phyloP scores from a whole-genome alignment of 1,284 basidiomycete genomes.

The Moesziomyces parantarcticus region DNA sequence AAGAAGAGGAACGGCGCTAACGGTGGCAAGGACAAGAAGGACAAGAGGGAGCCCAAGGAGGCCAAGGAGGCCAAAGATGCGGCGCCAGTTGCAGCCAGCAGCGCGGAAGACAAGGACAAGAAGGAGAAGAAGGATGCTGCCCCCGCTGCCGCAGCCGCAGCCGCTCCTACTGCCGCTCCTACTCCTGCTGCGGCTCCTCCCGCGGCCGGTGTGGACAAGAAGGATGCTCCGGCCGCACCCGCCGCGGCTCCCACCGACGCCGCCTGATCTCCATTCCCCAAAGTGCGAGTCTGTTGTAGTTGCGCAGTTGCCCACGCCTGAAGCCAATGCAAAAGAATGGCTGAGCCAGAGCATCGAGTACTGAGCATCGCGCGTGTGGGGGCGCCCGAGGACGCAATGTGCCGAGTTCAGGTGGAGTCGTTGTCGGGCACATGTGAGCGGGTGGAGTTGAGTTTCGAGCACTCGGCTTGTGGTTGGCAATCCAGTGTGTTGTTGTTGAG shows the following conservation, averaged over 20 bases:
- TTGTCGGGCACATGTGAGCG: too few relatives aligned
- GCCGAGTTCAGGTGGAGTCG: too few relatives aligned
- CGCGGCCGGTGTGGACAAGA: conserved; percentile 3
- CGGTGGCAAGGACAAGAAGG: conserved; percentile 11
- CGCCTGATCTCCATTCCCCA: neutral
- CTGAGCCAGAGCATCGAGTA: conserved; percentile 2
- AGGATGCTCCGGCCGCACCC: conserved; percentile 6
- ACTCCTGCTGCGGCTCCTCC: too few relatives aligned
- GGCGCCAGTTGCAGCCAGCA: too few relatives aligned
- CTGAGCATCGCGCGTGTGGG: too few relatives aligned
- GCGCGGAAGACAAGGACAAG: neutral
- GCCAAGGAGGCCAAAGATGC: conserved; percentile 1
- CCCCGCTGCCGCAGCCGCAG: too few relatives aligned
- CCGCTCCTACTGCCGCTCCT: too few relatives aligned
- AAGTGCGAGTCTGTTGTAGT: too few relatives aligned
- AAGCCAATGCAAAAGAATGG: neutral
- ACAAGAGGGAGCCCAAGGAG: neutral
- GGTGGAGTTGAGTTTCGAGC: too few relatives aligned
- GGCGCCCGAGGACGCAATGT: too few relatives aligned
- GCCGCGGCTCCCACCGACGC: neutral
- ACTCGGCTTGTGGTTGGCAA: too few relatives aligned
- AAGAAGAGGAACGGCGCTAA: conserved; percentile 28
- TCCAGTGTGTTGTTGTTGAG: too few relatives aligned
- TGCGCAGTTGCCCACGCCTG: neutral
- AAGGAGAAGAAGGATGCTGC: neutral